These are phyloP conservation scores for Aphanomyces invadans DNA, from an alignment of 352 stramenopile species.

Conservation along the genomic window DNA sequence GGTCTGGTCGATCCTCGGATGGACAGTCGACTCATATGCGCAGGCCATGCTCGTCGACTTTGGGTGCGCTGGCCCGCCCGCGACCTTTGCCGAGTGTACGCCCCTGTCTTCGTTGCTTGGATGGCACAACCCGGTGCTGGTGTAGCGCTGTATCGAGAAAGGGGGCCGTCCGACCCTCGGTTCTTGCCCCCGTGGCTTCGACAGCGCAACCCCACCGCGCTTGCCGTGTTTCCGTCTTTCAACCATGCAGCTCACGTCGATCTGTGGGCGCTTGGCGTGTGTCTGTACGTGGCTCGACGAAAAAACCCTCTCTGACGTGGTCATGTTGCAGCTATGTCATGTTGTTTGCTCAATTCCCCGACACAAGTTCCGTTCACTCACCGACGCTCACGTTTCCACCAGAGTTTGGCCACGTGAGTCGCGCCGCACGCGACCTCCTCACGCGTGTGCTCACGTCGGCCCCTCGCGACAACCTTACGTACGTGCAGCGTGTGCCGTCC, in stretches of 20 bases:
- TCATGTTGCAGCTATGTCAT: slow-evolving; percentile 2
- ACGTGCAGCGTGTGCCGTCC: no score
- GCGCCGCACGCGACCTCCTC: slow-evolving; percentile 59
- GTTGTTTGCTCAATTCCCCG: slow-evolving; percentile 12
- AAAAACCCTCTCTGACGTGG: neutral
- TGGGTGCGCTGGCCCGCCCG: neutral
- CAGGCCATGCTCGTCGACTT: slow-evolving; percentile 18
- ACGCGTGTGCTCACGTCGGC: slow-evolving; percentile 50
- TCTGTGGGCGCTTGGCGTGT: slow-evolving; percentile 64
- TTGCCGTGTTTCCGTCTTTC: slow-evolving; percentile 25
- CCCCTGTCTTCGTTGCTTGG: no score
- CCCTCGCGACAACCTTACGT: slow-evolving; percentile 34
- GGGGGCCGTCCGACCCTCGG: slow-evolving; percentile 28
- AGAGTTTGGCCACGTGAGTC: slow-evolving; percentile 34
- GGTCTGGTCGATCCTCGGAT: no score
- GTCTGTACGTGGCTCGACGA: slow-evolving; percentile 37
- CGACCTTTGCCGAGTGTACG: slow-evolving; percentile 8
- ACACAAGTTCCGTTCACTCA: slow-evolving; percentile 20
- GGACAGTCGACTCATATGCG: no score
- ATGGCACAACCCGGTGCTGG: no score
- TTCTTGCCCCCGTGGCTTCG: slow-evolving; percentile 64
- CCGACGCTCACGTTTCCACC: slow-evolving; percentile 31
- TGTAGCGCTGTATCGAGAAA: neutral
- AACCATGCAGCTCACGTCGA: slow-evolving; percentile 58
- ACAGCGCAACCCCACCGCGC: slow-evolving; percentile 25